phyloP scores from a whole-genome alignment of 805 yeast genomes.

The Metschnikowia baotianmanensis region DNA sequence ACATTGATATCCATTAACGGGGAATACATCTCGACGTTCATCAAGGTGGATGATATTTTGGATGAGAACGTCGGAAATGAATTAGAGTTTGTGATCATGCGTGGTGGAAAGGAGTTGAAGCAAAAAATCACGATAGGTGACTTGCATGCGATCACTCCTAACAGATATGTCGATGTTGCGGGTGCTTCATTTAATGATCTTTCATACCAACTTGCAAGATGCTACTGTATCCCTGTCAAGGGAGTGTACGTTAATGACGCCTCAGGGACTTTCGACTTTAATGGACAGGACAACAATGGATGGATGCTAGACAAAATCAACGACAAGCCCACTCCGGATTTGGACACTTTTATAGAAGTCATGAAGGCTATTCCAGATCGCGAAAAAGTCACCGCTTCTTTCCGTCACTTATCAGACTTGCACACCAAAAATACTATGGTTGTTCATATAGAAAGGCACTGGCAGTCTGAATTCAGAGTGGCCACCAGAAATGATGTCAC shows the following conservation, averaged over 20 bases:
- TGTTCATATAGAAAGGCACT: conserved; percentile 77
- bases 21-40: conserved; percentile 61
- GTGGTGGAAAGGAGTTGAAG: conserved; percentile 57
- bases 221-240: conserved; percentile 75
- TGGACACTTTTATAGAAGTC: conserved; percentile 74
- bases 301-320: conserved; percentile 82
- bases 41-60: conserved; percentile 77
- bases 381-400: conserved; percentile 64
- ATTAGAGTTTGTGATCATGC: conserved; percentile 49
- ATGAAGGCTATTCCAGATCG: conserved; percentile 77
- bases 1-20: conserved; percentile 73
- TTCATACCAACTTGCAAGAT: conserved; percentile 86
- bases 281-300: conserved; percentile 59
- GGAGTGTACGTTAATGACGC: conserved; percentile 83
- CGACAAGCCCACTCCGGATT: conserved; percentile 67
- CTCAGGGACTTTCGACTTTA: conserved; percentile 69
- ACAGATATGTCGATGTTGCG: conserved; percentile 72
- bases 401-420: conserved; percentile 75
- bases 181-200: conserved; percentile 86
- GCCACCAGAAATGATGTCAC: conserved; percentile 60
- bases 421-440: conserved; percentile 71
- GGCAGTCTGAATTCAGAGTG: conserved; percentile 69
- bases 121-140: conserved; percentile 63
- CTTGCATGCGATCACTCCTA: conserved; percentile 80
- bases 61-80: conserved; percentile 66